A percentile compares a stretch with the other conserved stretches of the same genome.
phyloP scores from a whole-genome alignment of 441 rosid genomes.

The Kokia cookei region DNA sequence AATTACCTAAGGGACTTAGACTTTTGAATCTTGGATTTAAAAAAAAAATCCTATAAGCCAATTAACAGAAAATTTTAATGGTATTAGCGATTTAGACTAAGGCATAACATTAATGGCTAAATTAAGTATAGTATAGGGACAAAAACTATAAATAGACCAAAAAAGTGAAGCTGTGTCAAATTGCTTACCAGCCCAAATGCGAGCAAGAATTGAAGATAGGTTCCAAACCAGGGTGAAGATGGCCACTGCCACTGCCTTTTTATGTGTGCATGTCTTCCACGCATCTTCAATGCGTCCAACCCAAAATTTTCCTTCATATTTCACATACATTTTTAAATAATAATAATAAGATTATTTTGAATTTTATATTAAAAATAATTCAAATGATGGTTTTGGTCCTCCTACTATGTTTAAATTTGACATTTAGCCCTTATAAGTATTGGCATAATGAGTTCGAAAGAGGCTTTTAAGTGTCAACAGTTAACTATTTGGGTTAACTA shows the following conservation, averaged over 20 bases:
- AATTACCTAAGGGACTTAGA: too few relatives aligned
- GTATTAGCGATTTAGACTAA: background rate
- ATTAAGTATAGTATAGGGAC: background rate
- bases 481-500: too few relatives aligned
- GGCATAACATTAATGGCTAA: background rate
- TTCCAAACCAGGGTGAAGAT: slow-evolving; percentile 76
- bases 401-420: too few relatives aligned
- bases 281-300: slow-evolving; percentile 59
- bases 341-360: background rate
- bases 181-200: slow-evolving; percentile 69
- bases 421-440: too few relatives aligned
- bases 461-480: too few relatives aligned
- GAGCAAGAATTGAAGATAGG: slow-evolving; percentile 62
- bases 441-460: too few relatives aligned
- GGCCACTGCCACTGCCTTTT: slow-evolving; percentile 62
- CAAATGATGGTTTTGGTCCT: too few relatives aligned
- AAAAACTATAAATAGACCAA: background rate
- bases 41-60: too few relatives aligned
- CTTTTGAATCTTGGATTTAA: too few relatives aligned
- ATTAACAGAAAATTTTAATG: too few relatives aligned
- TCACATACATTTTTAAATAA: background rate
- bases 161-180: background rate
- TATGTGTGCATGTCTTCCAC: slow-evolving; percentile 80
- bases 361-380: background rate
- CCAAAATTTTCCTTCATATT: slow-evolving; percentile 56